A percentile compares a stretch with the other conserved stretches of the same genome.
Conservation (phyloP, 2,329 filamentous ascomycete species). For the Aspergillus ochraceus region DNA sequence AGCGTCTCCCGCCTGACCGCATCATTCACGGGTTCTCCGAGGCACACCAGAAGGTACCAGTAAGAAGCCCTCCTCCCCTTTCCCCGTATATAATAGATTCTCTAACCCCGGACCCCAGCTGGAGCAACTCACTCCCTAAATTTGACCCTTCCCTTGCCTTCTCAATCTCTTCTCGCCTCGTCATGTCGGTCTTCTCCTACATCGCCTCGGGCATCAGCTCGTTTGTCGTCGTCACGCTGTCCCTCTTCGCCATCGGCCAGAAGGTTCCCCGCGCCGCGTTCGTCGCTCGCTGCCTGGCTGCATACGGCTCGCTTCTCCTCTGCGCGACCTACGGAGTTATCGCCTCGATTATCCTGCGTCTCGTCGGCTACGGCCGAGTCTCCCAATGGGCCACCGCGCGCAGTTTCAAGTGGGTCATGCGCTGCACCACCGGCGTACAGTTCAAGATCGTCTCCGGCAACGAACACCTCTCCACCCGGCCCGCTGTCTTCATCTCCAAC, state of each 20-base stretch:
- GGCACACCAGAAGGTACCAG: background rate
- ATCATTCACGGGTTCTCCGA: conserved; percentile 11
- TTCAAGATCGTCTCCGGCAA: conserved; percentile 72
- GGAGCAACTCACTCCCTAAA: background rate
- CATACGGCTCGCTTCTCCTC: conserved; percentile 46
- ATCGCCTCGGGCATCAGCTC: conserved; percentile 61
- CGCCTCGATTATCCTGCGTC: conserved; percentile 68
- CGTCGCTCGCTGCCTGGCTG: conserved; percentile 46
- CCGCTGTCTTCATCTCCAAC: conserved; percentile 89
- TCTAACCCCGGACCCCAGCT: background rate
- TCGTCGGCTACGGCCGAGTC: conserved; percentile 70
- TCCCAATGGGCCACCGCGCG: conserved; percentile 84
- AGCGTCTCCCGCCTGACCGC: conserved; percentile 16
- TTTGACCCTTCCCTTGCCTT: background rate
- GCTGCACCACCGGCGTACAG: conserved; percentile 69
- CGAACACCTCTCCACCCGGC: conserved; percentile 65
- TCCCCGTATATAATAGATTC: background rate
- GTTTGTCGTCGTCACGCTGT: conserved; percentile 62
- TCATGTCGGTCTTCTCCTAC: conserved; percentile 64
- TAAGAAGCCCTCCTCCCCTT: background rate
- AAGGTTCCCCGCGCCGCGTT: conserved; percentile 48
- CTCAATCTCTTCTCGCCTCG: conserved; percentile 8
- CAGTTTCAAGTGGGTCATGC: conserved; percentile 78
- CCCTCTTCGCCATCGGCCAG: conserved; percentile 43
- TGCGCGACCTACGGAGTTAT: conserved; percentile 72